phyloP scores from a whole-genome alignment of 208 protist species.

The Acanthamoeba triangularis region DNA sequence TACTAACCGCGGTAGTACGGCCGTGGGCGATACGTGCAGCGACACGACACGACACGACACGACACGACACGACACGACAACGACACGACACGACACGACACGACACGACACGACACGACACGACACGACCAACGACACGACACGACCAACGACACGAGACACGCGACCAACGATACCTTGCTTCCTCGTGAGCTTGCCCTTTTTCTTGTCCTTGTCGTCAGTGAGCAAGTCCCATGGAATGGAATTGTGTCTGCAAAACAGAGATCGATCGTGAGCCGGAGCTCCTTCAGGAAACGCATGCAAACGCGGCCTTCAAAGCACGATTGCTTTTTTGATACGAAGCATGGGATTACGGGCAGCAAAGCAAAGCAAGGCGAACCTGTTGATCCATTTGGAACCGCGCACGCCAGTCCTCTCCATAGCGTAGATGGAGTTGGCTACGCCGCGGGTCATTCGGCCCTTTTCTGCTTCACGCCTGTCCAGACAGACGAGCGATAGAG shows the following conservation, averaged over 20 bases:
- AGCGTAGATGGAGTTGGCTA: conserved; percentile 2
- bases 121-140: background rate
- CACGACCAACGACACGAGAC: background rate
- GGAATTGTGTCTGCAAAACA: background rate
- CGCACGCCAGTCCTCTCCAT: conserved; percentile 20
- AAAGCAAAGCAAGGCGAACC: background rate
- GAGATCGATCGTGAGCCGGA: background rate
- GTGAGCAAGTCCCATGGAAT: conserved; percentile 23
- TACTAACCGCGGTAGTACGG: no score
- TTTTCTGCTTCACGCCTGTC: conserved; percentile 37
- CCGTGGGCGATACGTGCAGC: background rate
- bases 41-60: background rate
- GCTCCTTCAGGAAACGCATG: no score
- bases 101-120: no score
- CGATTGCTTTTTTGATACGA: background rate
- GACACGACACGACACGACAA: background rate
- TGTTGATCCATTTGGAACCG: conserved; percentile 18
- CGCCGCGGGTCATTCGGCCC: conserved; percentile 4
- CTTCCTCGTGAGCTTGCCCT: background rate
- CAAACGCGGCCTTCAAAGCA: no score
- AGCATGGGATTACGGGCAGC: background rate
- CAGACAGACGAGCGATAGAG: no score
- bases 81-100: background rate
- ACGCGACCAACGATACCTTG: background rate
- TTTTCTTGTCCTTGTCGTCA: conserved; percentile 18